Base-by-base conservation (phyloP, 352 stramenopile species). In the Pythium volutum region DNA sequence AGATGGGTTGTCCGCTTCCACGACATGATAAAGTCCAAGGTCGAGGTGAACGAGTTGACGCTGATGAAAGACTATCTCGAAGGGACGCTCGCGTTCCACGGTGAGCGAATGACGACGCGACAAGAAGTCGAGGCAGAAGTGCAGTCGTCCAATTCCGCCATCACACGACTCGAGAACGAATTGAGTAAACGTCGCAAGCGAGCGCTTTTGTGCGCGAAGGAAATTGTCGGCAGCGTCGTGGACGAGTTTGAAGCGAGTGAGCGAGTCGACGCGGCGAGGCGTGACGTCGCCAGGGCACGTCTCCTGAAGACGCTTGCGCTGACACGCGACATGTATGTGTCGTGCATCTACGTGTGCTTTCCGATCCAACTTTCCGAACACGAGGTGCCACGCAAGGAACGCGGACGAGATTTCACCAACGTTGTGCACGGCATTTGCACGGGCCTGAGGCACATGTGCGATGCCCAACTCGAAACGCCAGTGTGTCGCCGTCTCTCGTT, bases 131-230 rank as follows among this genome's bases (percentile, higher is more conserved):
- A 63, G 18, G 23, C 48, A 8, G 48, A 64, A 45, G 59, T 66
- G n/a, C 67, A 71, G 46, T 20, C 34, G 20, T 45, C 68, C 6
- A 81, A 77, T 23, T 45, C 45, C 8, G 14, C 48, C 1, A 16
- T 81, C 0, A 48, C 64, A 6, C 55, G 50, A 6, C 70, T 70
- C 48, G 73, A 81, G 39, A 81, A 76, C 29, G 70, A 78, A 20
- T 64, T 62, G 14, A 14, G 45, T 29, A 81, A 78, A 29, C 58
- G 73, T 33, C 64, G 67, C 11, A 78, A 78, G 42, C 42, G 62
- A 51, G 55, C 53, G 16, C 50, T 67, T 16, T 33, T 75, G 8
- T 70, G 62, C 25, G 70, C 76, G 34, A 77, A 74, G 58, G 70
- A 78, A 34, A 50, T 70, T 26, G 20, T 64, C 7, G 39, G 46